phyloP scores from a whole-genome alignment of 164 flowering plant genomes.

The Aristolochia fimbriata region DNA sequence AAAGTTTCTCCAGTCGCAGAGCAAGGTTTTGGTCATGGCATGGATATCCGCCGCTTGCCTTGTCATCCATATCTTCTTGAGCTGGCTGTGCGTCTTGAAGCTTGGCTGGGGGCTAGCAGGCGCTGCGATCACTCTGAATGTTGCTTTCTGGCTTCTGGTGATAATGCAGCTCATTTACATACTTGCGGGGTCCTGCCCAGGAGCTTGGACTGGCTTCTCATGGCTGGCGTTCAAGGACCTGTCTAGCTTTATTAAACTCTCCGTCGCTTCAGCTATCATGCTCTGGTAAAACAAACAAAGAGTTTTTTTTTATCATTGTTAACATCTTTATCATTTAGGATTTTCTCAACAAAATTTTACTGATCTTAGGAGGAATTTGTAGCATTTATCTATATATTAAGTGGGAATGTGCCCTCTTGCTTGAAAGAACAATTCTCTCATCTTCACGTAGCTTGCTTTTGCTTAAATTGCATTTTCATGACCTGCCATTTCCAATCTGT shows the following conservation, averaged over 20 bases:
- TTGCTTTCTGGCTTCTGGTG: conserved; percentile 63
- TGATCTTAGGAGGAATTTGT: too few species aligned
- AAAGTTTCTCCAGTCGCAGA: conserved; percentile 20
- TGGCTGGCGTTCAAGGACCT: conserved; percentile 51
- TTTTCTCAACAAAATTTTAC: too few species aligned
- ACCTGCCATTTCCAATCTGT: background rate
- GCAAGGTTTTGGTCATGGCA: conserved; percentile 21
- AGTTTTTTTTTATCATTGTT: too few species aligned
- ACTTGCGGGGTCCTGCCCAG: conserved; percentile 44
- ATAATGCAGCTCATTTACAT: conserved; percentile 52
- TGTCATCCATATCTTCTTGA: conserved; percentile 12
- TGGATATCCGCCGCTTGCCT: conserved; percentile 11
- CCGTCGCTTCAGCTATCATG: conserved; percentile 79
- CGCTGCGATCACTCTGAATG: conserved; percentile 56
- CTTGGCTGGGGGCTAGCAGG: conserved; percentile 72
- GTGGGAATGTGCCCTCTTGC: too few species aligned
- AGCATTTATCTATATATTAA: too few species aligned
- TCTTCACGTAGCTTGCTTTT: too few species aligned
- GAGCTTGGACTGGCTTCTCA: conserved; percentile 72
- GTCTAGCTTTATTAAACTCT: conserved; percentile 51
- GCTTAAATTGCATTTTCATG: too few species aligned
- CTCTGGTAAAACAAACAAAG: conserved; percentile 8
- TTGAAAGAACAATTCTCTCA: too few species aligned
- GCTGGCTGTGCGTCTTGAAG: conserved; percentile 20
- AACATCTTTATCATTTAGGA: too few species aligned